Percentiles rank a stretch among this genome's conserved stretches.
Conservation (phyloP, 148 eudicot genomes). For the Camellia granthamiana region DNA sequence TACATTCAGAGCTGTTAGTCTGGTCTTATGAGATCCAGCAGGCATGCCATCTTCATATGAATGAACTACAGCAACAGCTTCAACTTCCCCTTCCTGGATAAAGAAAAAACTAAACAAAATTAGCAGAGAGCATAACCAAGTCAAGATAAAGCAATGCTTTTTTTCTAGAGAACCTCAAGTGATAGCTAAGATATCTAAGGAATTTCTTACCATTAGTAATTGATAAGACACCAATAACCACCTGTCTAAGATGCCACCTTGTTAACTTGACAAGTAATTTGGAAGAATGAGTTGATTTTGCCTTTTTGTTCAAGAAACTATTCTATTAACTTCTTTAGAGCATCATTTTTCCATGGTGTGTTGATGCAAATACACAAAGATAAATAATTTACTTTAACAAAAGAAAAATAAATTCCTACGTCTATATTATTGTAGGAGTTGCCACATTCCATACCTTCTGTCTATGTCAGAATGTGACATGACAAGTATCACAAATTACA, state of each 20-base stretch:
- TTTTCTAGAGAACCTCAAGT: neutral
- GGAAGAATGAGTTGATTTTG: neutral
- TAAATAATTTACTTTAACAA: neutral
- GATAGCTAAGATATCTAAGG: neutral
- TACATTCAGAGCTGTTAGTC: conserved; percentile 94
- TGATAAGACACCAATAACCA: neutral
- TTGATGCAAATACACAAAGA: neutral
- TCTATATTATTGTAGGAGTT: neutral
- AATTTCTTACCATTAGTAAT: neutral
- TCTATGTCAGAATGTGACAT: too few species aligned
- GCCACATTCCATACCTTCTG: neutral
- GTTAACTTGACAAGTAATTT: neutral
- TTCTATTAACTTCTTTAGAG: neutral
- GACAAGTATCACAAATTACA: neutral
- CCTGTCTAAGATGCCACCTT: neutral
- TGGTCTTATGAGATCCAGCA: conserved; percentile 77
- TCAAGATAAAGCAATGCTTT: neutral
- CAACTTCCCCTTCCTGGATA: conserved; percentile 84
- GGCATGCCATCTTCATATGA: conserved; percentile 92
- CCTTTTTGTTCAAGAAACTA: neutral
- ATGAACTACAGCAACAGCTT: conserved; percentile 71
- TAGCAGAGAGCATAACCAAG: neutral
- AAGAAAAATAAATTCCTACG: too few species aligned
- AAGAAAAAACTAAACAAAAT: neutral
- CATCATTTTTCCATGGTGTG: neutral